Evolutionary conservation across 257 asterid genomes (phyloP), one percentile per base, ranked within the genome.

Genomic region (Datura wrightii): DNA sequence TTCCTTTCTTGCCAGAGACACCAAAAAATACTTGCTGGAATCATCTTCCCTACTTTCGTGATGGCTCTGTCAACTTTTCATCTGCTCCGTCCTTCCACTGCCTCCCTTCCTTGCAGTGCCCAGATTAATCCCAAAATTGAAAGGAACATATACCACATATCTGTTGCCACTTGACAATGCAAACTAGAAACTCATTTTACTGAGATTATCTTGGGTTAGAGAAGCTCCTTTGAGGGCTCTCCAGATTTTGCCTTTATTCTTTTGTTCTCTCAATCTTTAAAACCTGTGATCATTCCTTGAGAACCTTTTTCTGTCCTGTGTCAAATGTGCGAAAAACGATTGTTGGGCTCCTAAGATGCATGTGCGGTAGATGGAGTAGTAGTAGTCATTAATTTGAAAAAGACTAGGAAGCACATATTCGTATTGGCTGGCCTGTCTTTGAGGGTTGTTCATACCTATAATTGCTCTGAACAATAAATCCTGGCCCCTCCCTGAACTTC

Each of bases 141-240:
- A 69, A 69, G 15, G 39, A 69, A 18, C 79, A 18, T 69, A 69
- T 69, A 69, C 48, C 44, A 67, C 76, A 67, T 37, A 13, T 66
- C 46, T 66, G 50, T 24, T 14, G 54, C 54, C 54, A 39, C 79
- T 69, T 53, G 53, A 41, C 79, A 41, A 41, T 41, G 52, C 79
- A 19, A 41, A 69, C 54, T 69, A 13, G 53, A 39, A 39, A 39
- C 34, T 69, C 48, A 50, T 41, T n/a, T 59, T 59, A 59, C 54
- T 41, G 79, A 69, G 36, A 16, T 4, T 69, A 69, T 69, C 79
- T 69, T 69, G 79, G 54, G 54, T 69, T 48, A 69, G 53, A 69
- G 1, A 41, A 69, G 79, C 52, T 16, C 79, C 36, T 69, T 16
- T 69, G 36, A 41, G 79, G 54, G 9, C 14, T 69, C 15, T 41